Percentiles rank a stretch among this genome's conserved stretches.
phyloP scores from a whole-genome alignment of 2,329 filamentous ascomycete genomes.

The Stachybotrys elegans region DNA sequence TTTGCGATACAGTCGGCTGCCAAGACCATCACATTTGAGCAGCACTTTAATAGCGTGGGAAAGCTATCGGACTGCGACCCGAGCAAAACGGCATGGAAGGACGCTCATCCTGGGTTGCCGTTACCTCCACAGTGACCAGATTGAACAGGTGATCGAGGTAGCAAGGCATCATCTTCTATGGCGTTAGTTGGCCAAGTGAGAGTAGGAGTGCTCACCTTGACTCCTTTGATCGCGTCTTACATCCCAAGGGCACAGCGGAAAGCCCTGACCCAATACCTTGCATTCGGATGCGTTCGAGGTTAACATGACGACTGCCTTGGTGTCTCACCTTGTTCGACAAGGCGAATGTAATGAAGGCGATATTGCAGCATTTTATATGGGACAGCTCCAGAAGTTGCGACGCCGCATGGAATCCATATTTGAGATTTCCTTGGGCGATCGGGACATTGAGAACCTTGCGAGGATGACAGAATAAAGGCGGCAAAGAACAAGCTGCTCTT shows the following conservation, averaged over 20 bases:
- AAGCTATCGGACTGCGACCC: background rate
- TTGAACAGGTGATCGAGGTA: too few relatives aligned
- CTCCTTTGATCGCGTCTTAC: too few relatives aligned
- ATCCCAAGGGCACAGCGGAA: constrained; percentile 32
- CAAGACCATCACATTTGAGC: background rate
- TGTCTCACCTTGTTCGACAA: constrained; percentile 61
- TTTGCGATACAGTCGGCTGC: background rate
- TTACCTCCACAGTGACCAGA: background rate
- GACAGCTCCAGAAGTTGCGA: constrained; percentile 50
- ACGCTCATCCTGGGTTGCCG: background rate
- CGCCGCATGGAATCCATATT: constrained; percentile 39
- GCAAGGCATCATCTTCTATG: too few relatives aligned
- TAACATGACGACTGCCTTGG: constrained; percentile 56
- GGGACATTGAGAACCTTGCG: constrained; percentile 56
- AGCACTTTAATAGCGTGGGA: background rate
- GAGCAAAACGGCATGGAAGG: background rate
- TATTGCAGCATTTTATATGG: constrained; percentile 64
- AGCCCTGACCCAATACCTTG: constrained; percentile 36
- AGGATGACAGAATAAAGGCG: too few relatives aligned
- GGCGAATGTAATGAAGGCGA: constrained; percentile 54
- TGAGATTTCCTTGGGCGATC: constrained; percentile 59
- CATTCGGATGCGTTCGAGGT: constrained; percentile 56
- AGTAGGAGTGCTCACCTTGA: too few relatives aligned
- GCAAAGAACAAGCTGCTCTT: too few relatives aligned
- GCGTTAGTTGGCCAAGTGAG: too few relatives aligned